Conservation (phyloP, 495 filamentous ascomycete species). For the Penicillium coffeae region DNA sequence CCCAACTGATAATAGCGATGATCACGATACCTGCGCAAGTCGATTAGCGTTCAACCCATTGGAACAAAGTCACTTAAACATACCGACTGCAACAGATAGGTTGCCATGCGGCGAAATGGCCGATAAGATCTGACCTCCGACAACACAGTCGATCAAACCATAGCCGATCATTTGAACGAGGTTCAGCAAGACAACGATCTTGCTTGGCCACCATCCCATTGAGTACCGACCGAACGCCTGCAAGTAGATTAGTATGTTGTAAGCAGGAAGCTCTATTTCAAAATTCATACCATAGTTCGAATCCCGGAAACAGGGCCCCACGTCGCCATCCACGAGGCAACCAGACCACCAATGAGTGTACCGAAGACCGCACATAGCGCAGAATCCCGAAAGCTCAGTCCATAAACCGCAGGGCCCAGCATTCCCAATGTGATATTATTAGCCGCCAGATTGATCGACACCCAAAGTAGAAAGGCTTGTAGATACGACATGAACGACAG, state of each 20-base stretch:
- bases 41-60: background rate
- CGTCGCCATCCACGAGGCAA: conserved; percentile 65
- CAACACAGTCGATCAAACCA: conserved; percentile 63
- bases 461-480: conserved; percentile 67
- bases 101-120: conserved; percentile 57
- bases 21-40: conserved; percentile 58
- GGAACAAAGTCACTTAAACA: conserved; percentile 5
- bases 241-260: conserved; percentile 12
- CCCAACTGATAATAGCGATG: conserved; percentile 61
- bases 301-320: conserved; percentile 70
- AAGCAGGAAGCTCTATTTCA: background rate
- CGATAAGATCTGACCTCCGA: conserved; percentile 71
- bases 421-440: conserved; percentile 75
- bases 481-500: conserved; percentile 55
- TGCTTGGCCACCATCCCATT: conserved; percentile 80
- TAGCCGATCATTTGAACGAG: conserved; percentile 71
- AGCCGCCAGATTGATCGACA: conserved; percentile 70
- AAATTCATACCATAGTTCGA: conserved; percentile 54
- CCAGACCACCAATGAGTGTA: conserved; percentile 52
- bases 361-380: conserved; percentile 65
- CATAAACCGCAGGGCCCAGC: conserved; percentile 66
- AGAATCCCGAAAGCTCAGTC: conserved; percentile 63
- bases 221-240: conserved; percentile 65
- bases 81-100: conserved; percentile 62
- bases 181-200: conserved; percentile 68